Base-by-base conservation (phyloP, 2,329 filamentous ascomycete species). In the Thelonectria discophora region DNA sequence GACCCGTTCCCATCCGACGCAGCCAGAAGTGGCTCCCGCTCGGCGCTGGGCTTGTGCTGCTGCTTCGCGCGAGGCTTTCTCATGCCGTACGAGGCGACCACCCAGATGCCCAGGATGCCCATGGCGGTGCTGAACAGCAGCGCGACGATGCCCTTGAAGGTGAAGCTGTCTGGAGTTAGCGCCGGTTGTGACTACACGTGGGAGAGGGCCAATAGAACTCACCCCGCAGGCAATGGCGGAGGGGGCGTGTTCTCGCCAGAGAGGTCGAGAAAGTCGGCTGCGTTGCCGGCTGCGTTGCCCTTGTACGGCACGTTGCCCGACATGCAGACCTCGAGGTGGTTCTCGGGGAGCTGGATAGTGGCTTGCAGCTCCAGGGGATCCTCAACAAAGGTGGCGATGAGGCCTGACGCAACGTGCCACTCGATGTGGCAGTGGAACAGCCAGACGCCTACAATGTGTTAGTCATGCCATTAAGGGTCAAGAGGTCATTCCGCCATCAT, bases 391-490 rank as follows among this genome's bases (percentile, higher is more conserved):
- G 86, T 88, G 21, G 87, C 84, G 3, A 87, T 80, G 2, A 92
- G 80, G n/a, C 90, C 90, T 3, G 86, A 87, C 1, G 83, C 78
- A 59, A 91, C 80, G 72, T 93, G 90, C 90, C 90, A 94, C 72
- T 92, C 90, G 55, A 94, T 89, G 73, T 94, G 91, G 76, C 91
- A 94, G 76, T 93, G 91, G 78, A 93, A 91, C 4, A 90, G 75
- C 88, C 88, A 91, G 20, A 90, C 80, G 39, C 86, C 80, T 80
- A 50, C 27, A 79, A 49, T 21, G 4, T 34, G 49, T 13, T 51
- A 62, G 63, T 73, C 50, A 12, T 49, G 4, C 4, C 7, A 8
- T 7, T 2, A 24, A 24, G 49, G 2, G 12, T 3, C n/a, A 24
- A 15, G 11, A 5, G 2, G 27, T 30, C 27, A 37, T 7, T 7